Evolutionary conservation across 1,139 yeast genomes (phyloP).

Genomic region (Yamadazyma aaseri): DNA sequence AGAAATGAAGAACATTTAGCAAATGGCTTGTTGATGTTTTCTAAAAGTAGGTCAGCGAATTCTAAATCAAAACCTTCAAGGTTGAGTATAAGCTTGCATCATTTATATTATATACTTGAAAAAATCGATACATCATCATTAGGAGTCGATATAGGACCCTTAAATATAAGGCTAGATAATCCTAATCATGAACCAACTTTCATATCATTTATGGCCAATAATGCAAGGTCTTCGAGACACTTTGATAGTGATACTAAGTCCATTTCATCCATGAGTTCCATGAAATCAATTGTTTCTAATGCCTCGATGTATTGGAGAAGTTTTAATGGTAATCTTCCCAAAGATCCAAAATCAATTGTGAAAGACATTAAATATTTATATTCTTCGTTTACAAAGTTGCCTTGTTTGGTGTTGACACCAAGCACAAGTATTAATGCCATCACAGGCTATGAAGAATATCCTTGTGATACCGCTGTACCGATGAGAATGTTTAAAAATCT

Average conservation of each 20-base stretch:
- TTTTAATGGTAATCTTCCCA: constrained; percentile 25
- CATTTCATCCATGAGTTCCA: constrained; percentile 60
- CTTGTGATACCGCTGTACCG: constrained; percentile 70
- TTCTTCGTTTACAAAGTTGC: constrained; percentile 65
- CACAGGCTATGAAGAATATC: constrained; percentile 65
- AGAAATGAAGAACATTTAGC: constrained; percentile 47
- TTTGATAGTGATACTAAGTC: constrained; percentile 60
- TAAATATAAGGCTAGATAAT: constrained; percentile 57
- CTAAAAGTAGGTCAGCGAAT: constrained; percentile 26
- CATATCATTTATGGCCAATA: constrained; percentile 50
- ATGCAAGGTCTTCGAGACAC: constrained; percentile 42
- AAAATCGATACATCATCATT: constrained; percentile 54
- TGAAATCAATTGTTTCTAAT: constrained; percentile 52
- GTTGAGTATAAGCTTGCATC: constrained; percentile 59
- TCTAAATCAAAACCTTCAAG: constrained; percentile 50
- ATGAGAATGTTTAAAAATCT: constrained; percentile 57
- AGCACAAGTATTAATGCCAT: constrained; percentile 57
- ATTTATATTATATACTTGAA: constrained; percentile 58
- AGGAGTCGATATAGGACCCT: constrained; percentile 60
- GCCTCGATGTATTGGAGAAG: constrained; percentile 48
- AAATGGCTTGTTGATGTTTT: constrained; percentile 43
- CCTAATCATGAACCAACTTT: constrained; percentile 59
- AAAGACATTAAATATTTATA: constrained; percentile 58
- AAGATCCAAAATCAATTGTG: constrained; percentile 43
- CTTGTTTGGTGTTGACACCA: constrained; percentile 60